Evolutionary conservation across 495 filamentous ascomycete genomes (phyloP).

Genomic region (Poronia punctata): DNA sequence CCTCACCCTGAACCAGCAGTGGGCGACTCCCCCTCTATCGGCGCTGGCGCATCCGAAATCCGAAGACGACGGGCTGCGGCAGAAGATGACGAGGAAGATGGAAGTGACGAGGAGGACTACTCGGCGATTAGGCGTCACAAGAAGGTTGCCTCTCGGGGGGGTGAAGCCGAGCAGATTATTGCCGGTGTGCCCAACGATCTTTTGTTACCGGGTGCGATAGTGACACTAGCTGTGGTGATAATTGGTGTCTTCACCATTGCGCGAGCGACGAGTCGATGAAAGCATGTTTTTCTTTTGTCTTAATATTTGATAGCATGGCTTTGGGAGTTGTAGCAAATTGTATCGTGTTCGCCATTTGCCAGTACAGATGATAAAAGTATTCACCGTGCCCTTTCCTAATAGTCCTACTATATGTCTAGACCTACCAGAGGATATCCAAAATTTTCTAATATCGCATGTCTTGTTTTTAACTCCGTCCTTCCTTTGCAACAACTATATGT

Average conservation of each 20-base stretch:
- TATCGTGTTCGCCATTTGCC: constrained; percentile 1
- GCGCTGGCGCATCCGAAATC: constrained; percentile 45
- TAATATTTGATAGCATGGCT: constrained; percentile 1
- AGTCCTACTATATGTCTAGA: no score
- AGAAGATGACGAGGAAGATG: constrained; percentile 45
- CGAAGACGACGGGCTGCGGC: constrained; percentile 46
- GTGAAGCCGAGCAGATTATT: constrained; percentile 65
- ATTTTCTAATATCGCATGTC: no score
- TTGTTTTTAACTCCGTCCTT: no score
- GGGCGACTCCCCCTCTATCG: constrained; percentile 42
- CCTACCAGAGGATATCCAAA: no score
- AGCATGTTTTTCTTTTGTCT: not conserved
- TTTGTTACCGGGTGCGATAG: constrained; percentile 87
- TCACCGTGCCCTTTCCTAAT: no score
- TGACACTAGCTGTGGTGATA: constrained; percentile 90
- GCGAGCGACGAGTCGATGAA: constrained; percentile 60
- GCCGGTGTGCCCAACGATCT: constrained; percentile 91
- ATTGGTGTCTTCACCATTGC: constrained; percentile 88
- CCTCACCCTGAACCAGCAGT: constrained; percentile 55
- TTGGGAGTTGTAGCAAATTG: constrained; percentile 5
- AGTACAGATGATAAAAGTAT: constrained; percentile 2
- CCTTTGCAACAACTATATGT: no score
- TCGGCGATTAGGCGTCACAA: constrained; percentile 35
- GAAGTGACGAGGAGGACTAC: constrained; percentile 57
- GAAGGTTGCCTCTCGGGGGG: constrained; percentile 28